These are phyloP conservation scores for Ophiosphaerella narmari DNA, from an alignment of 2,329 filamentous ascomycete species.

Conservation along the genomic window DNA sequence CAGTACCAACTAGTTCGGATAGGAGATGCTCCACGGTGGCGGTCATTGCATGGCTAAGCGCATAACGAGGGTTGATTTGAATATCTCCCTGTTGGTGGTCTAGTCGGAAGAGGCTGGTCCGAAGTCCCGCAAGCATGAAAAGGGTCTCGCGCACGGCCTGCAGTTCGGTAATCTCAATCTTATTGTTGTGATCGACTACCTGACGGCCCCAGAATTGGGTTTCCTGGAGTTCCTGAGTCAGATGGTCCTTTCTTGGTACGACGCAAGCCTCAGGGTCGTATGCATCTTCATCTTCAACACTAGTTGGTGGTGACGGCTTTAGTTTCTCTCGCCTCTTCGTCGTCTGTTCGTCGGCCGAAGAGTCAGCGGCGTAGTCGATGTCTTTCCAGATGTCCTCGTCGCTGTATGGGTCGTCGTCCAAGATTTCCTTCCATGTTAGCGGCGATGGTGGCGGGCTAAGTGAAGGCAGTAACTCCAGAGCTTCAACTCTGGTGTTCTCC, in stretches of 20 bases:
- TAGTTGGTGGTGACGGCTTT: slow-evolving; percentile 40
- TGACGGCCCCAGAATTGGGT: slow-evolving; percentile 55
- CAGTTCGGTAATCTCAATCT: slow-evolving; percentile 65
- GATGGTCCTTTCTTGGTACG: slow-evolving; percentile 25
- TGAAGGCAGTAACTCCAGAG: slow-evolving; percentile 62
- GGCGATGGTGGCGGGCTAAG: slow-evolving; percentile 50
- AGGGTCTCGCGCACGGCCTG: slow-evolving; percentile 76
- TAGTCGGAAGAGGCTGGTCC: slow-evolving; percentile 69
- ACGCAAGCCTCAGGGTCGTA: slow-evolving; percentile 42
- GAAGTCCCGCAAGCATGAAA: slow-evolving; percentile 82
- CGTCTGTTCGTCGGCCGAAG: slow-evolving; percentile 64
- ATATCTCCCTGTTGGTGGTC: slow-evolving; percentile 37
- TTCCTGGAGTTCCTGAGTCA: slow-evolving; percentile 47
- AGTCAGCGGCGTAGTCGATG: slow-evolving; percentile 68
- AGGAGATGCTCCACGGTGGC: slow-evolving; percentile 46
- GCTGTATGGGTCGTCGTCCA: slow-evolving; percentile 74
- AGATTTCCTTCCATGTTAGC: slow-evolving; percentile 79
- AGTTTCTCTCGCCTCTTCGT: slow-evolving; percentile 27
- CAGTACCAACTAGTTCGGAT: slow-evolving; percentile 54
- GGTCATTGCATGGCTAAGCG: slow-evolving; percentile 45
- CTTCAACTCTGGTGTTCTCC: slow-evolving; percentile 67
- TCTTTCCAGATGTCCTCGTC: slow-evolving; percentile 72
- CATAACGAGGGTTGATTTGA: slow-evolving; percentile 45
- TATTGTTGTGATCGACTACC: slow-evolving; percentile 14
- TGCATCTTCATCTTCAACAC: slow-evolving; percentile 45